Evolutionary conservation across 257 asterid genomes (phyloP), one percentile per base, ranked within the genome.

Genomic region (Paraleonurus japonicus): DNA sequence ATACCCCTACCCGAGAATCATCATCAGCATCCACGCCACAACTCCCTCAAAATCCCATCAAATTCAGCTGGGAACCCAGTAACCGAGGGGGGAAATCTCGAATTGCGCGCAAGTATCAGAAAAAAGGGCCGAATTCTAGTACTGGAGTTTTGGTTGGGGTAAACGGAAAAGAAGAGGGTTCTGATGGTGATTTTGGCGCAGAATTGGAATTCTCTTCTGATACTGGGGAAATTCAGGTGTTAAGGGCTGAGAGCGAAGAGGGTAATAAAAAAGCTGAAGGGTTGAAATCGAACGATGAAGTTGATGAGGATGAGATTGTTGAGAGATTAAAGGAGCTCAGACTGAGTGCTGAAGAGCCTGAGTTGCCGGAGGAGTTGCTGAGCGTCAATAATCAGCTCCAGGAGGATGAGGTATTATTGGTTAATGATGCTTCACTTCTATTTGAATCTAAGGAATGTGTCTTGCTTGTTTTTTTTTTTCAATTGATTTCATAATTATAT

Each of bases 391-490:
- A 79, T 70, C 97, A 90, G 80, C 83, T 82, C 28, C 96, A 90
- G 63, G 91, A 86, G 77, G 97, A 93, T 71, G 98, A 90, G 97
- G 96, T 92, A 72, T 43, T 59, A 4, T 55, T 58, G 5, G 20
- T 47, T 65, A 55, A 33, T 32, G 67, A 28, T 60, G 71, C 65
- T 65, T 62, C 26, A 15, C 55, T 33, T 43, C 43, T 50, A 41
- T 75, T 61, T 57, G 19, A 20, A 28, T 61, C n/a, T 50, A 48
- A 13, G 27, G 47, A 27, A 2, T 67, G 23, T 55, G 23, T 47
- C 19, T 69, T 64, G 11, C 26, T 73, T 43, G 59, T 41, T 59
- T 75, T n/a, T 41, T 59, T 75, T n/a, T 16, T 4, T 33, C 10
- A 8, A 17, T 61, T 61, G 12, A 39, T 27, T 43, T 7, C 4